A percentile compares a stretch with the other conserved stretches of the same genome.
These are phyloP conservation scores for Boletus sp. DNA, from an alignment of 768 basidiomycete genomes.

Conservation along the genomic window DNA sequence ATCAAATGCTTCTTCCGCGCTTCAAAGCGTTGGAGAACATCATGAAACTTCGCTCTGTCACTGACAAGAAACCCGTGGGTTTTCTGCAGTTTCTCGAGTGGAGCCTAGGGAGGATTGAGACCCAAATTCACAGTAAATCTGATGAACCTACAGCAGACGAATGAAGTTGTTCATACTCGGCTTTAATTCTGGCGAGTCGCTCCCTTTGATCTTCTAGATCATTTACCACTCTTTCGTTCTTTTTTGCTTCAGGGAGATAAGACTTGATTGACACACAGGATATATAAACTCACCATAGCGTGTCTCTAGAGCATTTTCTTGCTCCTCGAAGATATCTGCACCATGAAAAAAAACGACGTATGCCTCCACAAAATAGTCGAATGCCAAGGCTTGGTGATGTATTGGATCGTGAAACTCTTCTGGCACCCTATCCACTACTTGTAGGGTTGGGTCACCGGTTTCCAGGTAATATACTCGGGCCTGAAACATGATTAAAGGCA, in stretches of 20 bases:
- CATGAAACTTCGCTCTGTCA: slow-evolving; percentile 78
- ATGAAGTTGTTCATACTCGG: slow-evolving; percentile 56
- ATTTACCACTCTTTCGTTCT: slow-evolving; percentile 63
- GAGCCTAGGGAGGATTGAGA: slow-evolving; percentile 43
- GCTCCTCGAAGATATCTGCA: slow-evolving; percentile 66
- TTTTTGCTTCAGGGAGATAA: slow-evolving; percentile 47
- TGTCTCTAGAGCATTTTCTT: slow-evolving; percentile 67
- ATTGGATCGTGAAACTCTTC: slow-evolving; percentile 74
- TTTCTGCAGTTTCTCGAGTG: slow-evolving; percentile 60
- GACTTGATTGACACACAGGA: neutral
- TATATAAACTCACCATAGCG: slow-evolving; percentile 60
- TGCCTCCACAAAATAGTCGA: slow-evolving; percentile 66
- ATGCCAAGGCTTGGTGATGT: slow-evolving; percentile 76
- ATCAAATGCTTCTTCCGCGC: slow-evolving; percentile 64
- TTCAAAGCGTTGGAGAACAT: slow-evolving; percentile 70
- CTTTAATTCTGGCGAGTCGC: slow-evolving; percentile 44
- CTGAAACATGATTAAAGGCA: slow-evolving; percentile 14
- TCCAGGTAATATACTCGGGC: slow-evolving; percentile 47
- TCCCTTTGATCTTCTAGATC: slow-evolving; percentile 61
- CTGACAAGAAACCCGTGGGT: slow-evolving; percentile 61
- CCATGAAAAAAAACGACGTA: slow-evolving; percentile 69
- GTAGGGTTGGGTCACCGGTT: slow-evolving; percentile 67
- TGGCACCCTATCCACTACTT: slow-evolving; percentile 57
- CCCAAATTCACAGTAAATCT: neutral
- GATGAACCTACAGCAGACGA: slow-evolving; percentile 52